phyloP scores from a whole-genome alignment of 2,329 filamentous ascomycete species.

The Diaporthe batatas region DNA sequence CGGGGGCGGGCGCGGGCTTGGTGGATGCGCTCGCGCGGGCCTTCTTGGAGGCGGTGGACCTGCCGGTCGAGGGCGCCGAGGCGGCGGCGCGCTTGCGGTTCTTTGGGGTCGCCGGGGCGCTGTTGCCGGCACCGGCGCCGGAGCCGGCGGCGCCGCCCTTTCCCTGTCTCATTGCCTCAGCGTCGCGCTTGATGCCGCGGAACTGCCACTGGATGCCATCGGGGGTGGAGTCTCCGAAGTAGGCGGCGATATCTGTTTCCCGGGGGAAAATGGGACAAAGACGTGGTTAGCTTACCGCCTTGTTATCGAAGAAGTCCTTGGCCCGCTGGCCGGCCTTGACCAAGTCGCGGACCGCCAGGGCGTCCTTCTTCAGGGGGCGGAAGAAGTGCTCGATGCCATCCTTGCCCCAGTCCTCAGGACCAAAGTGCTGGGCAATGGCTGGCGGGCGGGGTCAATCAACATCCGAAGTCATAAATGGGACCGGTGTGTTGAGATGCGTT shows the following conservation, averaged over 20 bases:
- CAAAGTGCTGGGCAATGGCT: conserved; percentile 64
- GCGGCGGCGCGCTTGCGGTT: conserved; percentile 36
- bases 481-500: not conserved
- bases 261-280: conserved; percentile 25
- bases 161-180: conserved; percentile 56
- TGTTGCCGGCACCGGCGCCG: not conserved
- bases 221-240: conserved; percentile 70
- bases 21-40: conserved; percentile 6
- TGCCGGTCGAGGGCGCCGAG: conserved; percentile 36
- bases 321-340: conserved; percentile 56
- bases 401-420: conserved; percentile 61
- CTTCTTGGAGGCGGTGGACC: conserved; percentile 38
- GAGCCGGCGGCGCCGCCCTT: conserved; percentile 15
- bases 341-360: conserved; percentile 53
- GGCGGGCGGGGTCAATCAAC: conserved; percentile 44
- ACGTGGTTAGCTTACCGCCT: conserved; percentile 38
- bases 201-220: conserved; percentile 74
- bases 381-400: conserved; percentile 66
- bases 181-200: conserved; percentile 66
- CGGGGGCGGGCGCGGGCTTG: not conserved
- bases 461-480: not conserved
- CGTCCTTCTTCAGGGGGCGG: conserved; percentile 60
- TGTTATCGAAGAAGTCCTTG: conserved; percentile 54
- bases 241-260: conserved; percentile 67
- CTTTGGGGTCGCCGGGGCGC: conserved; percentile 29